Evolutionary conservation across 2,329 filamentous ascomycete genomes (phyloP).

Genomic region (Colletotrichum plurivorum): DNA sequence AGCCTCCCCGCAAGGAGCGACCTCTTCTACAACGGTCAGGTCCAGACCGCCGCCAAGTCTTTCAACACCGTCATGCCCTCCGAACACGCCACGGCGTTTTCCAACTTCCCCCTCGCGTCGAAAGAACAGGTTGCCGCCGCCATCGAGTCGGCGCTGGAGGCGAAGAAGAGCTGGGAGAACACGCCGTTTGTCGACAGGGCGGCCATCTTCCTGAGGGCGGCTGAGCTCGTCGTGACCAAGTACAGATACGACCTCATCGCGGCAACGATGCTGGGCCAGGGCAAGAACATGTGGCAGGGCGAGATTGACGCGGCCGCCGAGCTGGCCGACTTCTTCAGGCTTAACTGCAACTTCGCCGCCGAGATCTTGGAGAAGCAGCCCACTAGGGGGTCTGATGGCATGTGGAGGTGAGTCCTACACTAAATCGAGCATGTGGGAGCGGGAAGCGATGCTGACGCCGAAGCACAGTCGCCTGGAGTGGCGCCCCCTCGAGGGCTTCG

Average conservation of each 20-base stretch:
- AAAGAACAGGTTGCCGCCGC: conserved; percentile 49
- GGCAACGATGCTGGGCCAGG: conserved; percentile 57
- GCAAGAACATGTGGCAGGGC: conserved; percentile 57
- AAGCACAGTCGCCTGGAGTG: conserved; percentile 49
- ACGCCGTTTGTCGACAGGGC: conserved; percentile 52
- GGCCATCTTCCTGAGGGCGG: conserved; percentile 52
- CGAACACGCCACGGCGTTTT: conserved; percentile 52
- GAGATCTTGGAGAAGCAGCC: conserved; percentile 55
- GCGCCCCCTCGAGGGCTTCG: conserved; percentile 57
- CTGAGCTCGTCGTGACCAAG: conserved; percentile 48
- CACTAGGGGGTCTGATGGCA: conserved; percentile 47
- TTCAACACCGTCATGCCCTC: conserved; percentile 51
- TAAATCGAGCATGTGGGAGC: too few species aligned
- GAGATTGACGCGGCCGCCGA: conserved; percentile 55
- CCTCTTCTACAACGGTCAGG: conserved; percentile 49
- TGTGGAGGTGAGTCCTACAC: conserved; percentile 55
- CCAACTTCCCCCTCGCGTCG: conserved; percentile 51
- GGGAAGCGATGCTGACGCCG: neutral
- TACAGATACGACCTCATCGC: conserved; percentile 52
- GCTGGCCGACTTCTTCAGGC: conserved; percentile 54
- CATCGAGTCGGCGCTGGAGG: conserved; percentile 50
- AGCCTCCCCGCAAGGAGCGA: conserved; percentile 50
- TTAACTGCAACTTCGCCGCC: conserved; percentile 48
- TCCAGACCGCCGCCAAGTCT: conserved; percentile 45
- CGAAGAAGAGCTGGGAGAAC: conserved; percentile 51